Percentiles rank a stretch among this genome's conserved stretches.
Conservation (phyloP, 2,329 filamentous ascomycete species). For the Pseudocercospora musae region DNA sequence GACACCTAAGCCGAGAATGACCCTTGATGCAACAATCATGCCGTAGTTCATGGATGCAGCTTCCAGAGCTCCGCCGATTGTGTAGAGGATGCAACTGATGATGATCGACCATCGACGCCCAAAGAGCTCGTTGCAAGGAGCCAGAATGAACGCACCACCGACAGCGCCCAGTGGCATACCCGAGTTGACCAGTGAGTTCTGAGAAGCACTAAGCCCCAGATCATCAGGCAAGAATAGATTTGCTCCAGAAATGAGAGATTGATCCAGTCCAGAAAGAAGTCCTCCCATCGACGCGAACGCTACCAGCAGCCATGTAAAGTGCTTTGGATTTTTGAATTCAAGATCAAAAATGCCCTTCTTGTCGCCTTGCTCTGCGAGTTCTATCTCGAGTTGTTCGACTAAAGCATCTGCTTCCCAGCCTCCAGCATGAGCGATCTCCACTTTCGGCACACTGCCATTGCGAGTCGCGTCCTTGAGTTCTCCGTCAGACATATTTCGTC, state of each 20-base stretch:
- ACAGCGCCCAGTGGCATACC: conserved; percentile 71
- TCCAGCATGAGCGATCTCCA: conserved; percentile 32
- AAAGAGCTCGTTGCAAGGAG: conserved; percentile 64
- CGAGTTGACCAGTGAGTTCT: conserved; percentile 66
- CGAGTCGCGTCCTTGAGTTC: conserved; percentile 32
- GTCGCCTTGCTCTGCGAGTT: conserved; percentile 36
- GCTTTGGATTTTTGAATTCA: conserved; percentile 58
- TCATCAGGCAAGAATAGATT: conserved; percentile 63
- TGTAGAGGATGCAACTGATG: conserved; percentile 66
- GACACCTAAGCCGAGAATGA: conserved; percentile 68
- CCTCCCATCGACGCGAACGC: conserved; percentile 74
- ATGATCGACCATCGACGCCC: conserved; percentile 68
- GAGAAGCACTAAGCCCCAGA: conserved; percentile 51
- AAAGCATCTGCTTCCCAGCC: conserved; percentile 47
- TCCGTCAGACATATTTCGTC: conserved; percentile 22
- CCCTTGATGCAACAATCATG: conserved; percentile 67
- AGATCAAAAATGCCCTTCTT: conserved; percentile 51
- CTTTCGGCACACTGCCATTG: conserved; percentile 27
- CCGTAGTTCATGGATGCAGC: conserved; percentile 66
- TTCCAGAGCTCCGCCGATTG: conserved; percentile 64
- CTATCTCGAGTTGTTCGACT: conserved; percentile 42
- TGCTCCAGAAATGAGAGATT: conserved; percentile 69
- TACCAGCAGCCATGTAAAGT: conserved; percentile 67
- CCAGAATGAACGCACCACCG: conserved; percentile 64
- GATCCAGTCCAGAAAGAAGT: conserved; percentile 68